These are phyloP conservation scores for Globisporangium cederbergense DNA, from an alignment of 352 stramenopile species.

Conservation along the genomic window DNA sequence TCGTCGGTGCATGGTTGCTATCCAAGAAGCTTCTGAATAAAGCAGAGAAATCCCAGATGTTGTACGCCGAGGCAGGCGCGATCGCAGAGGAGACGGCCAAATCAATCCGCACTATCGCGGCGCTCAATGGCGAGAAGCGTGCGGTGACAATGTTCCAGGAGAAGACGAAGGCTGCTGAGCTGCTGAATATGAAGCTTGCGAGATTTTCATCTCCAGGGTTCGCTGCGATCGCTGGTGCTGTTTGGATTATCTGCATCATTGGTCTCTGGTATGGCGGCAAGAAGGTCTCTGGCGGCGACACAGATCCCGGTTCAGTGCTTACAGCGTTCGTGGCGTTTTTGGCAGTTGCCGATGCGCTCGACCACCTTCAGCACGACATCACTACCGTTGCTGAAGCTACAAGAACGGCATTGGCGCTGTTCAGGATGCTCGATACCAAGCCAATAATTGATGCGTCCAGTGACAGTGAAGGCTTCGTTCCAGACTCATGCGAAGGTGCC, in stretches of 20 bases:
- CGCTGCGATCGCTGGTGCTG: no score
- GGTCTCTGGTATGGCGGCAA: no score
- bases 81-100: neutral
- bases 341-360: neutral
- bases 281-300: neutral
- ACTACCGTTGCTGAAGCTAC: neutral
- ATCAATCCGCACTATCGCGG: no score
- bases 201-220: no score
- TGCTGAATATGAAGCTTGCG: no score
- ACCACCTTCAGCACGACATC: neutral
- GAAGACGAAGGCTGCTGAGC: no score
- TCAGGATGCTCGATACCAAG: neutral
- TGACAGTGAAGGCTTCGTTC: neutral
- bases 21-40: neutral
- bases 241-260: no score
- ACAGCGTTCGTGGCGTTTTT: neutral
- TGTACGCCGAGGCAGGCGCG: neutral
- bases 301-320: neutral
- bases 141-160: no score
- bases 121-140: no score
- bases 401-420: neutral
- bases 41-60: neutral
- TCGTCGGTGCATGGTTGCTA: neutral
- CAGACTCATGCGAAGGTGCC: neutral
- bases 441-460: neutral